A percentile compares a stretch with the other conserved stretches of the same genome.
phyloP scores from a whole-genome alignment of 208 protist genomes.

The Leishmania lainsoni region DNA sequence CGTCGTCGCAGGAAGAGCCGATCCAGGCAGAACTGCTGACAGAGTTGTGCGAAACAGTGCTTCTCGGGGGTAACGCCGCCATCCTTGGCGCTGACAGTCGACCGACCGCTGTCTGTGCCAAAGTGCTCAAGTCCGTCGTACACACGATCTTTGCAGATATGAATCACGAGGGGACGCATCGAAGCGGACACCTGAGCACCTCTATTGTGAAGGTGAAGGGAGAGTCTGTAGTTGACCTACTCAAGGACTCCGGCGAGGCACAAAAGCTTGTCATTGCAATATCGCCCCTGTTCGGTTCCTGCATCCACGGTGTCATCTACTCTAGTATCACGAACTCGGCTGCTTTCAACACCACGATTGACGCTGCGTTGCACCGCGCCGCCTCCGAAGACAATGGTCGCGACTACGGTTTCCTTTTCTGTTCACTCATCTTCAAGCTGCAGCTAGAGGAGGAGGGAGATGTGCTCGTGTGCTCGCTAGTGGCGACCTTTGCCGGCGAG shows the following conservation, averaged over 20 bases:
- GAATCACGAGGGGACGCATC: constrained; percentile 19
- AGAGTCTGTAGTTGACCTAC: constrained; percentile 64
- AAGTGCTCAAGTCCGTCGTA: constrained; percentile 68
- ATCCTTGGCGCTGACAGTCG: constrained; percentile 73
- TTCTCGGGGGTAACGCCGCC: constrained; percentile 72
- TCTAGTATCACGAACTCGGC: constrained; percentile 34
- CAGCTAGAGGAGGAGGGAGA: constrained; percentile 55
- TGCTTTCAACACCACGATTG: constrained; percentile 56
- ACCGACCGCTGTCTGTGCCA: constrained; percentile 43
- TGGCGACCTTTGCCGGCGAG: constrained; percentile 65
- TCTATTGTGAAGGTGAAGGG: constrained; percentile 76
- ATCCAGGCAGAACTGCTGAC: constrained; percentile 54
- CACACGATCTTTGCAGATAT: constrained; percentile 52
- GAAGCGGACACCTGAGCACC: constrained; percentile 44
- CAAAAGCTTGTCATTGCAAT: constrained; percentile 80
- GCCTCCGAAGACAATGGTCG: constrained; percentile 34
- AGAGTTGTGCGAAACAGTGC: constrained; percentile 58
- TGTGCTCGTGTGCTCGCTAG: constrained; percentile 74
- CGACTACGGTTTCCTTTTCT: constrained; percentile 69
- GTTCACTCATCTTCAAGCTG: constrained; percentile 74
- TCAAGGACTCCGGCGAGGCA: constrained; percentile 36
- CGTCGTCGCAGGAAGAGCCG: constrained; percentile 21
- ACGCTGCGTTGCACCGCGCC: constrained; percentile 40
- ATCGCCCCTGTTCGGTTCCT: constrained; percentile 82
- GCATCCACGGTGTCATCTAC: constrained; percentile 68